Percentiles rank a stretch among this genome's conserved stretches.
Evolutionary conservation across 1,284 basidiomycete genomes (phyloP).

Genomic region (Malassezia brasiliensis): DNA sequence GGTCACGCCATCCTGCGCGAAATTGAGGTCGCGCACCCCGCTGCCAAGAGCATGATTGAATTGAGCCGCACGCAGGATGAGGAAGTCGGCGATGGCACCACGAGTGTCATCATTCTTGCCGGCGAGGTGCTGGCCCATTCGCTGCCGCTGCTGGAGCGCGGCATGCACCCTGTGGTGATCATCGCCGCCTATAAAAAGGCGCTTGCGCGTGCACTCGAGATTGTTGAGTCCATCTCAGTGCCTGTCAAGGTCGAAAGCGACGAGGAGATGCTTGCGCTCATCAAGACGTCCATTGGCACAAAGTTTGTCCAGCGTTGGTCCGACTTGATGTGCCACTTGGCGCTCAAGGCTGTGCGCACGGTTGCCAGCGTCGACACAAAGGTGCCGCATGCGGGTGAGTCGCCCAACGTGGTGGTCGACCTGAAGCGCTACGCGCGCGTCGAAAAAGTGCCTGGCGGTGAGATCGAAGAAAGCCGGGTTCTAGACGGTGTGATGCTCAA

Average conservation of each 20-base stretch:
- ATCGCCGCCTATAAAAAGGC: constrained; percentile 96
- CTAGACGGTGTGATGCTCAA: constrained; percentile 90
- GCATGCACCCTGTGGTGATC: constrained; percentile 97
- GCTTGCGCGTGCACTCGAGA: constrained; percentile 76
- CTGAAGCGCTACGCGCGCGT: constrained; percentile 96
- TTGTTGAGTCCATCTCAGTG: constrained; percentile 74
- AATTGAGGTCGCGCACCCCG: constrained; percentile 95
- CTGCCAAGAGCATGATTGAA: constrained; percentile 99
- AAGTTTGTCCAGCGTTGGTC: constrained; percentile 96
- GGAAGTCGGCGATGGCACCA: constrained; percentile 96
- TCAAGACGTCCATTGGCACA: constrained; percentile 98
- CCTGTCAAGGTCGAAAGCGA: constrained; percentile 83
- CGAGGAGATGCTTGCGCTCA: constrained; percentile 84
- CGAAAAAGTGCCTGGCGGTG: constrained; percentile 92
- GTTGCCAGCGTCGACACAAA: constrained; percentile 56
- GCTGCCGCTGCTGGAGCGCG: constrained; percentile 78
- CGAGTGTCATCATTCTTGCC: constrained; percentile 91
- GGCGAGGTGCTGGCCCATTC: constrained; percentile 98
- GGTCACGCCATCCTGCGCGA: constrained; percentile 94
- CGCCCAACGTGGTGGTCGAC: constrained; percentile 69
- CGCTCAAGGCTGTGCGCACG: constrained; percentile 79
- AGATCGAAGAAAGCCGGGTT: constrained; percentile 85
- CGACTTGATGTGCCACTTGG: constrained; percentile 91
- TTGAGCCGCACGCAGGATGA: constrained; percentile 94
- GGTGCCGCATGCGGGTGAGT: constrained; percentile 13